Conservation (phyloP, 768 basidiomycete species). For the Grammothele lineata region DNA sequence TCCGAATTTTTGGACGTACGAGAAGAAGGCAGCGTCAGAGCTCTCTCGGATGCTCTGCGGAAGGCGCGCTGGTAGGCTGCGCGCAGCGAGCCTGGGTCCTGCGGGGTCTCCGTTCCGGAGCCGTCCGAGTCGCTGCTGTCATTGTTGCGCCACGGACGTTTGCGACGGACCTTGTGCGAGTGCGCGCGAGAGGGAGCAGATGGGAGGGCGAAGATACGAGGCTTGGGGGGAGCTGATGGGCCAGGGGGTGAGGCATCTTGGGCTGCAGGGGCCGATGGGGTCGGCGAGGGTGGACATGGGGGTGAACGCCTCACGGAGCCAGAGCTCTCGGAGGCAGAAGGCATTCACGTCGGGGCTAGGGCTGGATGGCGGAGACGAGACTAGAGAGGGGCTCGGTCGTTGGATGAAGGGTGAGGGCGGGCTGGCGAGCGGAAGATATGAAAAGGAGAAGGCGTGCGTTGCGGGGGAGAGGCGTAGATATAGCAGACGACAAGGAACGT, state of each 20-base stretch:
- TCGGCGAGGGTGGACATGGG: constrained; percentile 44
- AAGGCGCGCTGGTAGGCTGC: constrained; percentile 19
- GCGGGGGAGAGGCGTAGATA: constrained; percentile 7
- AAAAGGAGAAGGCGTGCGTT: constrained; percentile 9
- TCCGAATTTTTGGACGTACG: constrained; percentile 23
- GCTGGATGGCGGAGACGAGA: constrained; percentile 1
- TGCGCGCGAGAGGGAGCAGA: constrained; percentile 18
- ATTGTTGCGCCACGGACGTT: constrained; percentile 22
- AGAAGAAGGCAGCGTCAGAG: constrained; percentile 32
- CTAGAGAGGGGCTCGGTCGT: no score
- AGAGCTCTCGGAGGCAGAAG: constrained; percentile 20
- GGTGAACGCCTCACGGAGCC: constrained; percentile 19
- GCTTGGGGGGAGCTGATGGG: constrained; percentile 22
- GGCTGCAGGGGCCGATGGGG: constrained; percentile 39
- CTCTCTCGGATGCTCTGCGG: constrained; percentile 22
- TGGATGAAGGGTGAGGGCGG: no score
- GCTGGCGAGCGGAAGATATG: constrained; percentile 7
- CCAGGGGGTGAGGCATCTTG: constrained; percentile 37
- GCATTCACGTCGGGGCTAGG: constrained; percentile 15
- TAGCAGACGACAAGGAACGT: constrained; percentile 10
- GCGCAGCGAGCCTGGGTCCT: constrained; percentile 25
- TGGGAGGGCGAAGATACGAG: constrained; percentile 25
- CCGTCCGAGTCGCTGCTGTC: constrained; percentile 38
- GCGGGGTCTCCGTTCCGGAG: constrained; percentile 40
- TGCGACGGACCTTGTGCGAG: constrained; percentile 24